Evolutionary conservation across 805 yeast genomes (phyloP).

Genomic region (Clavispora phyllophila): DNA sequence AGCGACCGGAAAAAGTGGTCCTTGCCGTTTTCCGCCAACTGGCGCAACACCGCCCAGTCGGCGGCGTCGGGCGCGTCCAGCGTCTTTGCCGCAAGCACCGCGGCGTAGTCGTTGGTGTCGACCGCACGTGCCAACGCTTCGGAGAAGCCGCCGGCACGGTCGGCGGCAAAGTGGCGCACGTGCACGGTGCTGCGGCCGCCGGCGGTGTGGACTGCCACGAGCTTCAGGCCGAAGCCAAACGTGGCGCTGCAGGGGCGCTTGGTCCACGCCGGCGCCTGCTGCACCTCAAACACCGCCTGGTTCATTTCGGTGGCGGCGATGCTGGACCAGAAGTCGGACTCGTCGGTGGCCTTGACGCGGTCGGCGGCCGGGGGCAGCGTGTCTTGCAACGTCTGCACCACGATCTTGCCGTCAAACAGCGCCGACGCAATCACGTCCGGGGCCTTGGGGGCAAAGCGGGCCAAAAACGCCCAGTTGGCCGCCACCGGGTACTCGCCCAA

Average conservation of each 20-base stretch:
- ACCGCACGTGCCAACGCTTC: slow-evolving; percentile 50
- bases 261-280: slow-evolving; percentile 90
- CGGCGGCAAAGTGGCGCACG: slow-evolving; percentile 39
- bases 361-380: slow-evolving; percentile 54
- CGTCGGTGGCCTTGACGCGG: slow-evolving; percentile 43
- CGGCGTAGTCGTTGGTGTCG: slow-evolving; percentile 46
- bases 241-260: slow-evolving; percentile 65
- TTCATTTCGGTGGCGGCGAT: slow-evolving; percentile 62
- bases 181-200: slow-evolving; percentile 37
- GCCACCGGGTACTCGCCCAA: slow-evolving; percentile 87
- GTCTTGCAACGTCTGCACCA: slow-evolving; percentile 84
- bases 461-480: slow-evolving; percentile 89
- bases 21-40: slow-evolving; percentile 13
- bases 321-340: slow-evolving; percentile 83
- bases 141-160: slow-evolving; percentile 25
- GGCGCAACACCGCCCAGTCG: slow-evolving; percentile 19
- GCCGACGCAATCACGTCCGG: slow-evolving; percentile 91
- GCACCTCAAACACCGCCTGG: slow-evolving; percentile 64
- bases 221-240: slow-evolving; percentile 93
- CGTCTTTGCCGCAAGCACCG: slow-evolving; percentile 50
- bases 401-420: slow-evolving; percentile 78
- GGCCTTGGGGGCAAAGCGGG: slow-evolving; percentile 78
- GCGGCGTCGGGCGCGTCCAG: background rate
- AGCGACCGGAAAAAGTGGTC: background rate
- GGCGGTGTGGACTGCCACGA: slow-evolving; percentile 51